Evolutionary conservation across 768 basidiomycete species (phyloP).

Genomic region (Clathrus columnatus): DNA sequence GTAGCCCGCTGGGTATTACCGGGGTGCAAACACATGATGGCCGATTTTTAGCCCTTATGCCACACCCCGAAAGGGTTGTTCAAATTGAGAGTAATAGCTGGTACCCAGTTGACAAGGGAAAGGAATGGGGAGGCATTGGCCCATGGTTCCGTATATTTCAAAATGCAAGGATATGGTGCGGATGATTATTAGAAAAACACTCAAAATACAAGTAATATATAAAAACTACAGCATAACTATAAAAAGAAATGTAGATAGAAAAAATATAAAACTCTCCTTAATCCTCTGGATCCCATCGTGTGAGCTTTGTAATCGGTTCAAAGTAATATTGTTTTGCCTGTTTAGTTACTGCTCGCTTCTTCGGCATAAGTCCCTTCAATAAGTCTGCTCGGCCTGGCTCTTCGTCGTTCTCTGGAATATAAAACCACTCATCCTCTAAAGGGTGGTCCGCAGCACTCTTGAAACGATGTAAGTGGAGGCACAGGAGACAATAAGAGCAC

Average conservation of each 20-base stretch:
- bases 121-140: constrained; percentile 64
- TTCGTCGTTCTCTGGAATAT: constrained; percentile 61
- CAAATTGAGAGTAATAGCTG: constrained; percentile 84
- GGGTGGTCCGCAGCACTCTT: constrained; percentile 43
- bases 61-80: constrained; percentile 87
- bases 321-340: constrained; percentile 85
- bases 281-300: constrained; percentile 65
- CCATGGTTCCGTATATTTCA: constrained; percentile 97
- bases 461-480: neutral
- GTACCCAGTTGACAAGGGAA: constrained; percentile 56
- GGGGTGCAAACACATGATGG: constrained; percentile 84
- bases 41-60: constrained; percentile 93
- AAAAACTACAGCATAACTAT: neutral
- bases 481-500: neutral
- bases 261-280: constrained; percentile 1
- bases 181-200: neutral
- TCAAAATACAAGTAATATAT: neutral
- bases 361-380: constrained; percentile 65
- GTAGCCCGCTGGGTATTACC: constrained; percentile 76
- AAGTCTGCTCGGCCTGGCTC: constrained; percentile 63
- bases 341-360: constrained; percentile 70
- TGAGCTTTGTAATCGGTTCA: constrained; percentile 61
- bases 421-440: constrained; percentile 65
- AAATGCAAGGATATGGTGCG: constrained; percentile 67
- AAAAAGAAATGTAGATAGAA: neutral